Evolutionary conservation across 2,329 filamentous ascomycete species (phyloP), one percentile per base, ranked within the genome.

Genomic region (Thermothelomyces thermophilus): DNA sequence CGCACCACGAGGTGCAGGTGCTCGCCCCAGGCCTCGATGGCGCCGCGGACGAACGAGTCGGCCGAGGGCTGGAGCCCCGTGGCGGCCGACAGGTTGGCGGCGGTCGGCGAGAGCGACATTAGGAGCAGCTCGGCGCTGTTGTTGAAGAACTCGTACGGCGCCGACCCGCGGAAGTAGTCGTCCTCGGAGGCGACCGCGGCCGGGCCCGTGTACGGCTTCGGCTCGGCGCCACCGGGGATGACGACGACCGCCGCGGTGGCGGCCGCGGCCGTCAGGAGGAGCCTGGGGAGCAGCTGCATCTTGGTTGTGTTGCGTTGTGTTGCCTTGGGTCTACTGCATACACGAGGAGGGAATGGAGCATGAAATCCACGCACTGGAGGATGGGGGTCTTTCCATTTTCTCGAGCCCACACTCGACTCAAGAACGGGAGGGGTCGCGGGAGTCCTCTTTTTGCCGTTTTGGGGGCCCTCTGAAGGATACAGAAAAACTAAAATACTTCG

Each of bases 1-100:
- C 75, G 68, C 5, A 79, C 59, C 0, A 68, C 64, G 1, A 79
- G 64, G 54, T 75, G 68, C 47, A 75, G 70, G 46, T 77, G 73
- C 39, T 70, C 60, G 17, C 67, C 72, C 68, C 76, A 77, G 0
- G 74, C 73, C n/a, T 70, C 64, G 33, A 75, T 61, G 2, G 68
- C 68, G 11, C 70, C 68, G 13, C 70, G 64, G n/a, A 76, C 65
- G 52, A 77, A 66, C 26, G 72, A 70, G 42, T 68, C 66, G 9
- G 51, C 56, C 22, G 62, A 64, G 1, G 62, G 57, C 19, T 51
- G 47, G 50, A 65, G 16, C 1, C 42, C 41, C 30, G 41, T 16
- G 4, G 34, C n/a, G 24, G 39, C 1, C 11, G 42, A 42, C n/a
- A 46, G 48, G 41, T 45, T n/a, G n/a, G n/a, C n/a, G n/a, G n/a